Percentiles rank a stretch among this genome's conserved stretches.
Evolutionary conservation across 1,139 yeast genomes (phyloP).

Genomic region (Saccharomyces uvarum): DNA sequence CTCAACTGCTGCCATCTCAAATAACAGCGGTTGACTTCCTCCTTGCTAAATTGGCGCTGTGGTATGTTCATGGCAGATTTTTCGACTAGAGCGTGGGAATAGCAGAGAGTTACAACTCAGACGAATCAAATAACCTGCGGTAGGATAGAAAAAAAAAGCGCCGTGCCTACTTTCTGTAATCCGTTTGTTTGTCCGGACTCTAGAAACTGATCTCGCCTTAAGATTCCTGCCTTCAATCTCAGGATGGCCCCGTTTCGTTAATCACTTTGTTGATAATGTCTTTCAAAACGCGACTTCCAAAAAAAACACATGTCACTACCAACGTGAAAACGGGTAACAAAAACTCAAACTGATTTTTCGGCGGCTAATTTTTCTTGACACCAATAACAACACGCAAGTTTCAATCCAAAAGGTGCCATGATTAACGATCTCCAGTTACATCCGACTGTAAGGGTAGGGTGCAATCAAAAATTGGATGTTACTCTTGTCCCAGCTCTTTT

Average conservation of each 20-base stretch:
- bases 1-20: constrained; percentile 57
- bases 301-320: not conserved
- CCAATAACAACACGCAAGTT: not conserved
- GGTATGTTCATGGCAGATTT: constrained; percentile 22
- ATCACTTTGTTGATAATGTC: not conserved
- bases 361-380: not conserved
- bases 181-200: not conserved
- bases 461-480: too few relatives aligned
- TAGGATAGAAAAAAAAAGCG: not conserved
- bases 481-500: not conserved
- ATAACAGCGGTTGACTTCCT: constrained; percentile 33
- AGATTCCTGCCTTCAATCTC: not conserved
- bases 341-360: not conserved
- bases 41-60: constrained; percentile 29
- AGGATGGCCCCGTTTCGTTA: not conserved
- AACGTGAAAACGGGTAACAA: not conserved
- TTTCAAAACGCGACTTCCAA: not conserved
- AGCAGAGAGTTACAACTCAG: not conserved
- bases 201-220: not conserved
- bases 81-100: not conserved
- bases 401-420: not conserved
- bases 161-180: not conserved
- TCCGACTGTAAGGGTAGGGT: too few relatives aligned
- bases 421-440: not conserved
- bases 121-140: not conserved